A percentile compares a stretch with the other conserved stretches of the same genome.
Conservation (phyloP, 164 flowering plant genomes). For the Protea cynaroides region DNA sequence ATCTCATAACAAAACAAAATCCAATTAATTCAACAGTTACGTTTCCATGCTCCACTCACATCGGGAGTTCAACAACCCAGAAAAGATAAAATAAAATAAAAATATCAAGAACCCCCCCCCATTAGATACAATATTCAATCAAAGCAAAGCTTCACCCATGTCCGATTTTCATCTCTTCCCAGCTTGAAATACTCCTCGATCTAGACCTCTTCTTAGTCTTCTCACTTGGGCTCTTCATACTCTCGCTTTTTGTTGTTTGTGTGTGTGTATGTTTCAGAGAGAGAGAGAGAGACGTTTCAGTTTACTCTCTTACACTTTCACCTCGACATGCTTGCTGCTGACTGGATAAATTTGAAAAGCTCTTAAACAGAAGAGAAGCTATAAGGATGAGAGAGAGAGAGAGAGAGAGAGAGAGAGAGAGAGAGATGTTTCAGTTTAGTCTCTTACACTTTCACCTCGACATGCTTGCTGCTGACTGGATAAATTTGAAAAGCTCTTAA, state of each 20-base stretch:
- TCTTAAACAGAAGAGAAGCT: background rate
- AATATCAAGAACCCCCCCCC: background rate
- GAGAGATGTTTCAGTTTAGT: too few relatives aligned
- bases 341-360: background rate
- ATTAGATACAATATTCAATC: background rate
- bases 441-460: too few relatives aligned
- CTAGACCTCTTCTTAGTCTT: background rate
- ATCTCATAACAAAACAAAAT: constrained; percentile 1
- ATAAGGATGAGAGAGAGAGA: background rate
- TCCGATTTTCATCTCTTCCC: background rate
- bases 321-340: too few relatives aligned
- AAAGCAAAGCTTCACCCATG: constrained; percentile 2
- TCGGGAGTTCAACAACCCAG: background rate
- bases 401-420: too few relatives aligned
- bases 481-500: background rate
- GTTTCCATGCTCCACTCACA: background rate
- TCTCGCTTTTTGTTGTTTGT: too few relatives aligned
- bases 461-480: too few relatives aligned
- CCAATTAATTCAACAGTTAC: constrained; percentile 3
- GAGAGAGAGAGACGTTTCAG: too few relatives aligned
- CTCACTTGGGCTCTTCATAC: background rate
- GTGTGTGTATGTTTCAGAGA: too few relatives aligned
- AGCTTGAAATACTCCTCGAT: background rate
- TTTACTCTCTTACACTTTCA: too few relatives aligned
- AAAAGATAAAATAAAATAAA: background rate